Conservation (phyloP, 148 eudicot species). For the Salicornia ramosissima region DNA sequence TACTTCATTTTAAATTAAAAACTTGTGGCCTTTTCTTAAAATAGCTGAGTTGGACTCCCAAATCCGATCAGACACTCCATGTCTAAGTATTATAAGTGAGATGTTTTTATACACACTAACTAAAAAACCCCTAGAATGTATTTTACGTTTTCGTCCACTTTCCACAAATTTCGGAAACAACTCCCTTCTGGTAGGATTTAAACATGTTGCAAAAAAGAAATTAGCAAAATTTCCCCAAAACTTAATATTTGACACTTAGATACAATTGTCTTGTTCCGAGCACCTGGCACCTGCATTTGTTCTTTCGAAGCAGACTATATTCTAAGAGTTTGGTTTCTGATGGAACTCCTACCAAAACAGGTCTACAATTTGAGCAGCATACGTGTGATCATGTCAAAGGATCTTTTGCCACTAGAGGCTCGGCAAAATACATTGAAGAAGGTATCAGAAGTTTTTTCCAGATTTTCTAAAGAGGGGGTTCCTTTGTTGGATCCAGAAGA, state of each 20-base stretch:
- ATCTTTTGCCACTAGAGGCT: conserved; percentile 77
- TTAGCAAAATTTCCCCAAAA: neutral
- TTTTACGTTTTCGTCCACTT: neutral
- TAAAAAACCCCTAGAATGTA: neutral
- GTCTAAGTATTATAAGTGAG: neutral
- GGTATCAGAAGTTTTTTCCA: conserved; percentile 71
- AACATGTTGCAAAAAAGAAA: neutral
- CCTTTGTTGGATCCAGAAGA: conserved; percentile 93
- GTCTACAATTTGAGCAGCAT: conserved; percentile 63
- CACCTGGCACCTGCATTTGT: neutral
- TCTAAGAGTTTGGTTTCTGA: conserved; percentile 7
- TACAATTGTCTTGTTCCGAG: neutral
- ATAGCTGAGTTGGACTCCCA: too few species aligned
- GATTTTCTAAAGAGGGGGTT: conserved; percentile 76
- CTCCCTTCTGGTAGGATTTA: neutral
- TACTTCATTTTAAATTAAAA: too few species aligned
- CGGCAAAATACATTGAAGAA: conserved; percentile 89
- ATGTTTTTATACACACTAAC: neutral
- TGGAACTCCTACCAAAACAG: conserved; percentile 34
- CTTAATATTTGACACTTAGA: neutral
- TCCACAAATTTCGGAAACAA: neutral
- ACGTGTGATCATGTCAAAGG: conserved; percentile 71
- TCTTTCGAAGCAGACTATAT: neutral
- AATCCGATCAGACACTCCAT: too few species aligned
- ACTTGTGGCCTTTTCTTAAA: too few species aligned